phyloP scores from a whole-genome alignment of 2,329 filamentous ascomycete genomes.

The Aspergillus cejpii region DNA sequence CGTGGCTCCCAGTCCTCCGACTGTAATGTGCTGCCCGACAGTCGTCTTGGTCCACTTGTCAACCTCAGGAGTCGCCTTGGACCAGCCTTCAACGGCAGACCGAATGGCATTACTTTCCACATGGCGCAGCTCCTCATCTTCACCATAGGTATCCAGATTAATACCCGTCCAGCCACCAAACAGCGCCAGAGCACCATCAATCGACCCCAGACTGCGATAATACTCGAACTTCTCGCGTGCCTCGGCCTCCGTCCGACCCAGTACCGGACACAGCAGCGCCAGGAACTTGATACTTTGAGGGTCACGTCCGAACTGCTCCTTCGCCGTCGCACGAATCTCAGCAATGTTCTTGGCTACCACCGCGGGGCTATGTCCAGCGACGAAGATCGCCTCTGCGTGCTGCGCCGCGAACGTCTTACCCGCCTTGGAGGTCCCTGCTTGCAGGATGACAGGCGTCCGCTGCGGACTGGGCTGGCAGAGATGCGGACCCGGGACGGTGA shows the following conservation, averaged over 20 bases:
- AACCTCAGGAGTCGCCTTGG: constrained; percentile 51
- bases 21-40: constrained; percentile 59
- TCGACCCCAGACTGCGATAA: constrained; percentile 54
- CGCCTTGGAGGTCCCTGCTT: constrained; percentile 61
- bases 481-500: constrained; percentile 58
- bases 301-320: constrained; percentile 50
- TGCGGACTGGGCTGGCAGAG: constrained; percentile 62
- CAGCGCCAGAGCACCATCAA: constrained; percentile 61
- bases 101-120: constrained; percentile 57
- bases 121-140: constrained; percentile 57
- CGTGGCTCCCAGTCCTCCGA: constrained; percentile 61
- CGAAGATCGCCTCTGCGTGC: constrained; percentile 66
- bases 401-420: constrained; percentile 62
- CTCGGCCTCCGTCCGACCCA: constrained; percentile 60
- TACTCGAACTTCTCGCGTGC: constrained; percentile 58
- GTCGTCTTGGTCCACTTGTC: constrained; percentile 67
- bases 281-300: constrained; percentile 60
- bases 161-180: constrained; percentile 72
- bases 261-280: constrained; percentile 58
- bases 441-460: constrained; percentile 61
- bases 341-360: constrained; percentile 57
- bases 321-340: constrained; percentile 55
- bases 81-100: constrained; percentile 47
- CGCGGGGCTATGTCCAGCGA: constrained; percentile 57
- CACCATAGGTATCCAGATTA: constrained; percentile 53